These are phyloP conservation scores for Wolfiporia cocos DNA, from an alignment of 1,284 basidiomycete species.

Conservation along the genomic window DNA sequence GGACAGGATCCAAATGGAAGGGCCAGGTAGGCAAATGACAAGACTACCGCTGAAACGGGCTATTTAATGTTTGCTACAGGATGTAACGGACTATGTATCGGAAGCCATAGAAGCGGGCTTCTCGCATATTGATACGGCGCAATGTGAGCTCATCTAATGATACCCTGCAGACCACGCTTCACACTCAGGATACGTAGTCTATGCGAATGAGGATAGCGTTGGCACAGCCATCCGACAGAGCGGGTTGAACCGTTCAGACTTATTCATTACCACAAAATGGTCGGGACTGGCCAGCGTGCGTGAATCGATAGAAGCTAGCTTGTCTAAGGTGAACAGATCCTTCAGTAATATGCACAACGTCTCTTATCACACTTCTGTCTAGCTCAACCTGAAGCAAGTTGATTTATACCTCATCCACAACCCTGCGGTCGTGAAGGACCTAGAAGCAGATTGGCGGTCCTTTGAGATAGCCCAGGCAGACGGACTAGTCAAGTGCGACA, in stretches of 20 bases:
- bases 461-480: conserved; percentile 53
- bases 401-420: conserved; percentile 70
- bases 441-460: conserved; percentile 54
- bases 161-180: conserved; percentile 25
- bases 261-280: conserved; percentile 47
- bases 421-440: conserved; percentile 43
- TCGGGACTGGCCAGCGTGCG: conserved; percentile 48
- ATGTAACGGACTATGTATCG: conserved; percentile 28
- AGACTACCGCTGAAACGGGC: too few species aligned
- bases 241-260: conserved; percentile 26
- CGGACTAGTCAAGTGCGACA: conserved; percentile 48
- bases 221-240: conserved; percentile 30
- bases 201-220: conserved; percentile 36
- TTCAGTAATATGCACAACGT: background rate
- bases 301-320: conserved; percentile 48
- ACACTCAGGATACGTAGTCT: conserved; percentile 21
- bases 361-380: background rate
- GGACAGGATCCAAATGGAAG: conserved; percentile 29
- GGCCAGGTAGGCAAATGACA: conserved; percentile 22
- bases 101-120: conserved; percentile 30
- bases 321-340: conserved; percentile 41
- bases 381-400: conserved; percentile 62
- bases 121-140: conserved; percentile 29
- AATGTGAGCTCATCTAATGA: conserved; percentile 28
- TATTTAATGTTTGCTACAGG: conserved; percentile 21